phyloP scores from a whole-genome alignment of 768 basidiomycete genomes.

The Macrolepiota albuminosa region DNA sequence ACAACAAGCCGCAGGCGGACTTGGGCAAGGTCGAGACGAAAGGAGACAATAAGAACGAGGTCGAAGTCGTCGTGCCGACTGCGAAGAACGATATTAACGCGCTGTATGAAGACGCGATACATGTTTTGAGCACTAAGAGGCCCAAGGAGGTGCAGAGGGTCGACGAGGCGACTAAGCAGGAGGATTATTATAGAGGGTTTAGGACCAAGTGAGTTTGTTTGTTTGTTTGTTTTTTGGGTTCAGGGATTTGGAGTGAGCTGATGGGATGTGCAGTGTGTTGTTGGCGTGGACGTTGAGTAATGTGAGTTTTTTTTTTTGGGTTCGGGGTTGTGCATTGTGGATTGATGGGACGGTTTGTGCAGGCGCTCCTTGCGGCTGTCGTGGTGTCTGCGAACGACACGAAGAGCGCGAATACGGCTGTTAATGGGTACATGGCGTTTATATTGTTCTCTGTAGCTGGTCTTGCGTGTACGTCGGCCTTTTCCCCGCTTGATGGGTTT shows the following conservation, averaged over 20 bases:
- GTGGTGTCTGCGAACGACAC: constrained; percentile 57
- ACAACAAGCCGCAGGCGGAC: constrained; percentile 80
- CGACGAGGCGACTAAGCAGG: constrained; percentile 60
- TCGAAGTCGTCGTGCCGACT: constrained; percentile 82
- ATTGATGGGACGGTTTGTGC: background rate
- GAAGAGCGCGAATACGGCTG: constrained; percentile 48
- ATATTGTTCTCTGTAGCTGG: constrained; percentile 85
- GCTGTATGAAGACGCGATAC: constrained; percentile 88
- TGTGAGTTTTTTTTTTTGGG: constrained; percentile 37
- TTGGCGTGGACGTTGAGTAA: constrained; percentile 89
- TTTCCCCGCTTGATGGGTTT: no score
- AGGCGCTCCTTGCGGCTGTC: constrained; percentile 70
- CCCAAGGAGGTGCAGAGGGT: constrained; percentile 64
- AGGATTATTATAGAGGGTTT: constrained; percentile 87
- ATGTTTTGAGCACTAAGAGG: constrained; percentile 72
- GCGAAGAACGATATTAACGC: constrained; percentile 87
- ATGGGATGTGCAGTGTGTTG: constrained; percentile 34
- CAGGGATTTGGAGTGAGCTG: constrained; percentile 28
- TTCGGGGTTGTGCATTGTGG: background rate
- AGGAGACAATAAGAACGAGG: constrained; percentile 59
- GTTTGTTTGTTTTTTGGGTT: background rate
- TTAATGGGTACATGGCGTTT: constrained; percentile 87
- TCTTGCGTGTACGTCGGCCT: constrained; percentile 66
- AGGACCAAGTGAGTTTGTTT: constrained; percentile 71
- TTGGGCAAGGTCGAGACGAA: constrained; percentile 52